Evolutionary conservation across 495 filamentous ascomycete genomes (phyloP).

Genomic region (Aspergillus affinis): DNA sequence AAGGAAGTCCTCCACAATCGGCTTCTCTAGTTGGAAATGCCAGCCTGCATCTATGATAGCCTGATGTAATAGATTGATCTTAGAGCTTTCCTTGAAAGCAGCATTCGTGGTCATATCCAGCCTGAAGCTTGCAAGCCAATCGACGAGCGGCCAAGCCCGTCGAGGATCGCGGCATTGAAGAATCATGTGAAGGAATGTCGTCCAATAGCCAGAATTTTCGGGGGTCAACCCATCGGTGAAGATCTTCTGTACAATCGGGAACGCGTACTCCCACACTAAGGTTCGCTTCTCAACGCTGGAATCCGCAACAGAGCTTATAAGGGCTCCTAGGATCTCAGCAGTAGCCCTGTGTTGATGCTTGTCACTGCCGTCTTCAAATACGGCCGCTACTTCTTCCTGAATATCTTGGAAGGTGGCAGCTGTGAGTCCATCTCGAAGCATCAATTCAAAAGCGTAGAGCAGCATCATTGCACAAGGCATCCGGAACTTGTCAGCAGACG

Average conservation of each 20-base stretch:
- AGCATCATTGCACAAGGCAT: constrained; percentile 83
- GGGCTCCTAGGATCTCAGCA: constrained; percentile 85
- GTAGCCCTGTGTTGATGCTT: constrained; percentile 98
- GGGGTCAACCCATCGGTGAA: constrained; percentile 89
- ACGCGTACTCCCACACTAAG: constrained; percentile 81
- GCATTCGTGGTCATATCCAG: constrained; percentile 95
- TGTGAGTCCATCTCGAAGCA: constrained; percentile 68
- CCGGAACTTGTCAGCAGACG: constrained; percentile 79
- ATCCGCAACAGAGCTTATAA: constrained; percentile 74
- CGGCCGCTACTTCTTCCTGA: constrained; percentile 67
- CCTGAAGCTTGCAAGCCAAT: constrained; percentile 79
- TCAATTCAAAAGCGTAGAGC: constrained; percentile 82
- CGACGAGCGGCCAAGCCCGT: constrained; percentile 79
- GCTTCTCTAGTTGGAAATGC: constrained; percentile 93
- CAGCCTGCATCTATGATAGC: constrained; percentile 85
- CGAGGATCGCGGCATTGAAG: constrained; percentile 83
- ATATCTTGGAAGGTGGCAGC: constrained; percentile 83
- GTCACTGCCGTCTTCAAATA: constrained; percentile 90
- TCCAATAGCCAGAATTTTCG: constrained; percentile 93
- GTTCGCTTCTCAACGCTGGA: constrained; percentile 66
- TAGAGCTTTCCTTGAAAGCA: constrained; percentile 98
- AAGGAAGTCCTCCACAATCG: constrained; percentile 86
- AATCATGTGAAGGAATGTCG: constrained; percentile 85
- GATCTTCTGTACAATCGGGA: constrained; percentile 82
- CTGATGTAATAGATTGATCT: constrained; percentile 88